Percentiles rank a stretch among this genome's conserved stretches.
These are phyloP conservation scores for Pseudognaphalium luteoalbum DNA, from an alignment of 129 eudicot species.

Conservation along the genomic window DNA sequence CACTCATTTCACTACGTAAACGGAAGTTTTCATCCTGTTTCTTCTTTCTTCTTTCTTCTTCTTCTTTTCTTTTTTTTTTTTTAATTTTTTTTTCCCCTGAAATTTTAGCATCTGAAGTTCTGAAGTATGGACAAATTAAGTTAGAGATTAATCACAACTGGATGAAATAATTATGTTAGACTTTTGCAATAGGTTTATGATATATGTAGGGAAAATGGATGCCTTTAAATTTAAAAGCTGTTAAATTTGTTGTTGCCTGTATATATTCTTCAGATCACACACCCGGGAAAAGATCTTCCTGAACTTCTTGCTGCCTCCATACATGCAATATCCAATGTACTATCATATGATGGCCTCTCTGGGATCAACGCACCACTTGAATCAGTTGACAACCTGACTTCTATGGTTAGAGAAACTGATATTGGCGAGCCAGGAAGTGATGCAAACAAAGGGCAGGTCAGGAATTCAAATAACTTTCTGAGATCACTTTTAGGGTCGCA, in stretches of 20 bases:
- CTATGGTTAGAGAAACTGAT: conserved; percentile 56
- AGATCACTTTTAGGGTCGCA: conserved; percentile 32
- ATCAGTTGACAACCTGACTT: conserved; percentile 50
- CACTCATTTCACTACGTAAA: not conserved
- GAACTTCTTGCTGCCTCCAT: conserved; percentile 63
- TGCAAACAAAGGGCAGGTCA: conserved; percentile 14
- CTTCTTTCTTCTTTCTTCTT: no score
- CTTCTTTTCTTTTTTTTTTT: no score
- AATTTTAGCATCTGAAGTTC: no score
- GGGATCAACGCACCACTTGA: conserved; percentile 50
- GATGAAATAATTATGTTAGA: not conserved
- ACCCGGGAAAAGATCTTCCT: conserved; percentile 71
- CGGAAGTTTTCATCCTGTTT: not conserved
- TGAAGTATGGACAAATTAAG: not conserved
- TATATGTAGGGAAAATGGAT: not conserved
- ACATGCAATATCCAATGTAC: conserved; percentile 56
- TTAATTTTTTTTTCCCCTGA: no score
- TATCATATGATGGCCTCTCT: conserved; percentile 73
- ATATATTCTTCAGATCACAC: conserved; percentile 49
- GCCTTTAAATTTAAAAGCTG: not conserved
- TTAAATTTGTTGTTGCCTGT: not conserved
- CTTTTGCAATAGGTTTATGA: not conserved
- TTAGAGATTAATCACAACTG: no score
- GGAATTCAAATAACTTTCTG: conserved; percentile 33
- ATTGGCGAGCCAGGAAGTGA: conserved; percentile 35